These are phyloP conservation scores for Pseudogymnoascus sp. DNA, from an alignment of 2,329 filamentous ascomycete species.

Conservation along the genomic window DNA sequence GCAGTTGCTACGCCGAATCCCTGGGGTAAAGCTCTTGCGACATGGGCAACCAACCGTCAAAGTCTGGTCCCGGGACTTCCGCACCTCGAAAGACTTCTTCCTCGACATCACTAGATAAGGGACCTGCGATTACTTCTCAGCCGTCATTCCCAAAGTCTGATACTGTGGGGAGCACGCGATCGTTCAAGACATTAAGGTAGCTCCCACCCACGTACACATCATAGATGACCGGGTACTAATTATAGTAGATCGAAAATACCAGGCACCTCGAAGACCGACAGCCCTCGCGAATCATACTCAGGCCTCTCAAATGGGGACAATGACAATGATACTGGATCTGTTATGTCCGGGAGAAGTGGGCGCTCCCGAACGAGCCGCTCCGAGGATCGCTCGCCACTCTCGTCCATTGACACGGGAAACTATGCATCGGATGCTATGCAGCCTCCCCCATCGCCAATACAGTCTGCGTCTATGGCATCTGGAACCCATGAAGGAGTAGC, in stretches of 20 bases:
- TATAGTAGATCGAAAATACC: conserved; percentile 69
- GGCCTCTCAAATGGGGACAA: conserved; percentile 50
- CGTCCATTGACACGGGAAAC: conserved; percentile 31
- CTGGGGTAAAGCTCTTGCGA: conserved; percentile 16
- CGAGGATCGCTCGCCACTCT: conserved; percentile 32
- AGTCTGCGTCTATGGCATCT: conserved; percentile 62
- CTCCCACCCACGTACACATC: not conserved
- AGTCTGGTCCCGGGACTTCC: conserved; percentile 22
- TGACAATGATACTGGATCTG: conserved; percentile 58
- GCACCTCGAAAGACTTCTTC: conserved; percentile 24
- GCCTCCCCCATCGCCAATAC: conserved; percentile 78
- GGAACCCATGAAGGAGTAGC: conserved; percentile 65
- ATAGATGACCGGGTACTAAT: not conserved
- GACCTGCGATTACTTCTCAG: conserved; percentile 59
- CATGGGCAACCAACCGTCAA: conserved; percentile 71
- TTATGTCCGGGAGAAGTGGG: conserved; percentile 59
- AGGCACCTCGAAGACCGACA: conserved; percentile 60
- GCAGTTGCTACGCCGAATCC: conserved; percentile 5
- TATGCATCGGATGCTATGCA: conserved; percentile 43
- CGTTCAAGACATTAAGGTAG: conserved; percentile 61
- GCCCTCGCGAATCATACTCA: conserved; percentile 67
- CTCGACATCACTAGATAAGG: conserved; percentile 24
- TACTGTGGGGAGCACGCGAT: conserved; percentile 84
- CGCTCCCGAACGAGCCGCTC: conserved; percentile 39
- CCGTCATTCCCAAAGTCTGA: conserved; percentile 89